Conservation (phyloP, 306 rosid species). For the Lotus japonicus region DNA sequence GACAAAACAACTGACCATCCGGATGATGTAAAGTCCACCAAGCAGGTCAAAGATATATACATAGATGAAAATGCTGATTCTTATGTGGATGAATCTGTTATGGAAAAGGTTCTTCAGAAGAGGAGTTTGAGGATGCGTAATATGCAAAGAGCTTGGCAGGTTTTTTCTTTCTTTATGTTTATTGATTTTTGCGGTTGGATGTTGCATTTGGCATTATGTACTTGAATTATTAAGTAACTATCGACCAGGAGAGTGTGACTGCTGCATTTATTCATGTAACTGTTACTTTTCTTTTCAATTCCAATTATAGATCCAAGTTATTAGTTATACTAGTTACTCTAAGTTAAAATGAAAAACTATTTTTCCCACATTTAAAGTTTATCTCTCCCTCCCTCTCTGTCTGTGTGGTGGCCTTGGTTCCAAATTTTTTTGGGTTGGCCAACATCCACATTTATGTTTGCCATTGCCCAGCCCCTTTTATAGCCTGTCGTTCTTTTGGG, state of each 20-base stretch:
- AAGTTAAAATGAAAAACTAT: neutral
- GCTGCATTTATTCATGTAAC: neutral
- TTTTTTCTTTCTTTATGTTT: constrained; percentile 24
- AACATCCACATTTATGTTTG: neutral
- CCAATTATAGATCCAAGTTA: constrained; percentile 2
- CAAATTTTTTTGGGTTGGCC: neutral
- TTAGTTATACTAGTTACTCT: neutral
- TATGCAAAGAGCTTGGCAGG: constrained; percentile 96
- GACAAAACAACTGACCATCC: constrained; percentile 31
- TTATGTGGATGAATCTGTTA: constrained; percentile 75
- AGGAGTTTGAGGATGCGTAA: constrained; percentile 90
- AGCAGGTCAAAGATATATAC: constrained; percentile 39
- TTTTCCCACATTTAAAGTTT: neutral
- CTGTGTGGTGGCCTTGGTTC: neutral
- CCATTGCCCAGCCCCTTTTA: neutral
- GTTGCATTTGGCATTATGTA: neutral
- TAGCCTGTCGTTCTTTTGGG: neutral
- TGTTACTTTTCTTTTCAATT: neutral
- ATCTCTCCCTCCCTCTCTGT: neutral
- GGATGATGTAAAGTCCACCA: constrained; percentile 35
- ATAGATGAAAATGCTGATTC: constrained; percentile 49
- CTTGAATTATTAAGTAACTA: neutral
- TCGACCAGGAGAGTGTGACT: neutral
- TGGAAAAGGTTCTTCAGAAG: constrained; percentile 96
- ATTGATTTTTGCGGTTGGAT: neutral